Conservation (phyloP, 164 flowering plant species). For the Magnolia changhungtana region DNA sequence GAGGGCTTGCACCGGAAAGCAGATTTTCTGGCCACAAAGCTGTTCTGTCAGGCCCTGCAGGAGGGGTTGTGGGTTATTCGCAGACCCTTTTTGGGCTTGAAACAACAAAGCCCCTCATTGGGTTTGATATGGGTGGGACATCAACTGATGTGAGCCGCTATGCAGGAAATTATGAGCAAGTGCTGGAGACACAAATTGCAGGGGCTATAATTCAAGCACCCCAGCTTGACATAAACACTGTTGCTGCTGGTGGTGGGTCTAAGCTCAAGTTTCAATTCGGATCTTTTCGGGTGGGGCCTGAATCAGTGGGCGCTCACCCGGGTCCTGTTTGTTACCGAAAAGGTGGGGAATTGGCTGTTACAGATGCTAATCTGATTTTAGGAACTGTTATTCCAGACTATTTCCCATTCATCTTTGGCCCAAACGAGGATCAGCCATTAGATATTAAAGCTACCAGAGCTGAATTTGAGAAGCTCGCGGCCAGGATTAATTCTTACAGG, state of each 20-base stretch:
- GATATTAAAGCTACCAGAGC: constrained; percentile 64
- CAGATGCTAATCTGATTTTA: constrained; percentile 88
- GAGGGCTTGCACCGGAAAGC: constrained; percentile 95
- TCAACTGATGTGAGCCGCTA: constrained; percentile 97
- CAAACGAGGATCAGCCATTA: constrained; percentile 78
- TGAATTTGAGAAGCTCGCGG: constrained; percentile 76
- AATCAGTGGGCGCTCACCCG: constrained; percentile 98
- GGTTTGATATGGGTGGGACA: constrained; percentile 99
- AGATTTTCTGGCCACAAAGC: constrained; percentile 99
- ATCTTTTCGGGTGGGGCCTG: constrained; percentile 93
- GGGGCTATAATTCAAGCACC: constrained; percentile 97
- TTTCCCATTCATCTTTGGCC: constrained; percentile 94
- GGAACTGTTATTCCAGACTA: constrained; percentile 89
- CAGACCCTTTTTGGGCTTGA: constrained; percentile 87
- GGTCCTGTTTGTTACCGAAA: constrained; percentile 97
- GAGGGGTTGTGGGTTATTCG: constrained; percentile 97
- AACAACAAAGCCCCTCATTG: constrained; percentile 88
- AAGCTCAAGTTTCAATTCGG: constrained; percentile 92
- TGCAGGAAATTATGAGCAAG: constrained; percentile 91
- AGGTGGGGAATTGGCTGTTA: constrained; percentile 93
- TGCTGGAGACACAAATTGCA: constrained; percentile 90
- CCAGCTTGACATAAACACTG: constrained; percentile 95
- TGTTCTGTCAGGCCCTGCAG: constrained; percentile 96
- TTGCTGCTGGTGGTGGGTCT: constrained; percentile 99
- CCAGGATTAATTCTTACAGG: constrained; percentile 60